Percentiles rank a stretch among this genome's conserved stretches.
phyloP scores from a whole-genome alignment of 495 filamentous ascomycete species.

The Glonium stellatum region DNA sequence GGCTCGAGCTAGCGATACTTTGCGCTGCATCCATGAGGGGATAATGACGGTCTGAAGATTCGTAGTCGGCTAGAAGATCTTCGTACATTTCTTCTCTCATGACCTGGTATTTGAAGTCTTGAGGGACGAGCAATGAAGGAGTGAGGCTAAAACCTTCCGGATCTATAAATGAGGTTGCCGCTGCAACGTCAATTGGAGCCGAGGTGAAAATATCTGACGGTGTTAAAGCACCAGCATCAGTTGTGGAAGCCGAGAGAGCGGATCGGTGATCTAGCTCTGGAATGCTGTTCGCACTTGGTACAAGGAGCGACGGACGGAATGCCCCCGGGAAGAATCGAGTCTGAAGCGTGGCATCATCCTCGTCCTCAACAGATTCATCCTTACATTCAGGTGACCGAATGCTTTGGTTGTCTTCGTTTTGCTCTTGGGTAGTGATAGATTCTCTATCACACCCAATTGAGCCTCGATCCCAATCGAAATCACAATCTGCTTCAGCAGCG shows the following conservation, averaged over 20 bases:
- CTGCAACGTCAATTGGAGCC: neutral
- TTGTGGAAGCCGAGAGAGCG: constrained; percentile 21
- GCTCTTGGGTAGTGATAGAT: neutral
- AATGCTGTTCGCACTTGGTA: constrained; percentile 19
- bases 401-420: neutral
- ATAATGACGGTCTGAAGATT: constrained; percentile 43
- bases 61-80: constrained; percentile 43
- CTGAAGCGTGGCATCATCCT: constrained; percentile 6
- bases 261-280: constrained; percentile 25
- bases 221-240: constrained; percentile 18
- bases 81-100: constrained; percentile 44
- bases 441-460: constrained; percentile 11
- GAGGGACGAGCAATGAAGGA: constrained; percentile 20
- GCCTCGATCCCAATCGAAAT: constrained; percentile 74
- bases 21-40: constrained; percentile 36
- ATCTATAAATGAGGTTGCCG: neutral
- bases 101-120: constrained; percentile 30
- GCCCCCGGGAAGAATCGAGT: constrained; percentile 9
- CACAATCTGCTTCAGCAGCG: constrained; percentile 79
- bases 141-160: constrained; percentile 32
- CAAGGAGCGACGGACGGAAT: constrained; percentile 20
- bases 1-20: constrained; percentile 37
- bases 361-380: neutral
- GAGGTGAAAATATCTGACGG: constrained; percentile 18
- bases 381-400: neutral